Percentiles rank a stretch among this genome's conserved stretches.
Evolutionary conservation across 176 grass and related monocot species (phyloP).

Genomic region (Oryza coarctata): DNA sequence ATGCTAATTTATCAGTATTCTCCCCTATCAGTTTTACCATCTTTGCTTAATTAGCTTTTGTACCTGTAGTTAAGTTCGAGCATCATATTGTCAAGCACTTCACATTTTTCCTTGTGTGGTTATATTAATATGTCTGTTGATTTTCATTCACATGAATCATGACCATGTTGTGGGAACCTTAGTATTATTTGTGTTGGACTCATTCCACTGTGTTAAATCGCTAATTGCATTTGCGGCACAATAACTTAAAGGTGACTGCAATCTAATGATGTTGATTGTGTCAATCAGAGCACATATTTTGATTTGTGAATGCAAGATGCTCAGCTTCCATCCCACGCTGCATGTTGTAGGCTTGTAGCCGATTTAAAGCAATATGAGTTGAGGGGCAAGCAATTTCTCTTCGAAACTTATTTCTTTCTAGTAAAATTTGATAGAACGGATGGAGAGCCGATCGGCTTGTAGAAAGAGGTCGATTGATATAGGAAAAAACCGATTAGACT

Average conservation of each 20-base stretch:
- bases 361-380: not conserved
- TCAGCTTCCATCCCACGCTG: not conserved
- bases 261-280: not conserved
- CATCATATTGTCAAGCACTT: not conserved
- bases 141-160: not conserved
- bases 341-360: not conserved
- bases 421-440: too few species aligned
- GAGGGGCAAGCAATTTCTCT: not conserved
- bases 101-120: not conserved
- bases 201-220: not conserved
- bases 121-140: not conserved
- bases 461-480: too few species aligned
- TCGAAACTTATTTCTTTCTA: too few species aligned
- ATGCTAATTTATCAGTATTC: constrained; percentile 17
- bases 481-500: too few species aligned
- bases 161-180: not conserved
- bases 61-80: not conserved
- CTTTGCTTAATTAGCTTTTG: not conserved
- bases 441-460: too few species aligned
- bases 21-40: not conserved
- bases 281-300: not conserved
- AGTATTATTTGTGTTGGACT: not conserved
- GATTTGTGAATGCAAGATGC: not conserved
- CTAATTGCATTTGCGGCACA: not conserved
- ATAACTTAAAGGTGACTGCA: not conserved